These are phyloP conservation scores for Akanthomyces uredinophilus DNA, from an alignment of 2,329 filamentous ascomycete species.

Conservation along the genomic window DNA sequence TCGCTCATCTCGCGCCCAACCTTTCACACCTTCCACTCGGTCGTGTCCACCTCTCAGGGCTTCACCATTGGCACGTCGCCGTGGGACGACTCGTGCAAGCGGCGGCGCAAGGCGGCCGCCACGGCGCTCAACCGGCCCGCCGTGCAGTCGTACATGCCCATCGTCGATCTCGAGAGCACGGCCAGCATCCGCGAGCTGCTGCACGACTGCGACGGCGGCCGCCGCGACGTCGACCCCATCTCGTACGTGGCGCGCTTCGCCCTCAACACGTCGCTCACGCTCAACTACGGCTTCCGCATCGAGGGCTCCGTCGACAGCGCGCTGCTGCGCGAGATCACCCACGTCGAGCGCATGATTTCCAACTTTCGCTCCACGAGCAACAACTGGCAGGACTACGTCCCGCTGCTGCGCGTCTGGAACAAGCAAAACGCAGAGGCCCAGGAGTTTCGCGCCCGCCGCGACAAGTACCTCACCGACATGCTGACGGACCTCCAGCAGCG, in stretches of 20 bases:
- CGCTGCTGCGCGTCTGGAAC: constrained; percentile 61
- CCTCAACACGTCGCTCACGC: constrained; percentile 69
- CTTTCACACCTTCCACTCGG: constrained; percentile 75
- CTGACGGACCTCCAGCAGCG: constrained; percentile 49
- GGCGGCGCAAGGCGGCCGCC: constrained; percentile 69
- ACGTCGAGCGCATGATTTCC: constrained; percentile 69
- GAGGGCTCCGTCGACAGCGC: constrained; percentile 62
- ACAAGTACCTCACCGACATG: constrained; percentile 62
- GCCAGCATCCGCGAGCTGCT: constrained; percentile 69
- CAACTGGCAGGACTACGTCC: constrained; percentile 84
- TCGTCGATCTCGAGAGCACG: constrained; percentile 71
- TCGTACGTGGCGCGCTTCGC: constrained; percentile 72
- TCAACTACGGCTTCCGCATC: constrained; percentile 77
- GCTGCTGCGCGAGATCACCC: constrained; percentile 66
- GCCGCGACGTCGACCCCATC: constrained; percentile 62
- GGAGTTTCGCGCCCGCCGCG: constrained; percentile 62
- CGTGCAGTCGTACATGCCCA: constrained; percentile 74
- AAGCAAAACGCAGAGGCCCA: constrained; percentile 57
- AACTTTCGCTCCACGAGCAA: constrained; percentile 75
- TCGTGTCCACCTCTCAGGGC: constrained; percentile 70
- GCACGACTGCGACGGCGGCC: constrained; percentile 56
- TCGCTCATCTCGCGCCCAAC: constrained; percentile 71
- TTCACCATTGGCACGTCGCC: constrained; percentile 81
- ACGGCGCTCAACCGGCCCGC: constrained; percentile 73
- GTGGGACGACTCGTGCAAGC: constrained; percentile 78